Percentiles rank a stretch among this genome's conserved stretches.
Conservation (phyloP, 1,284 basidiomycete genomes). For the Trichosporon coremiiforme region DNA sequence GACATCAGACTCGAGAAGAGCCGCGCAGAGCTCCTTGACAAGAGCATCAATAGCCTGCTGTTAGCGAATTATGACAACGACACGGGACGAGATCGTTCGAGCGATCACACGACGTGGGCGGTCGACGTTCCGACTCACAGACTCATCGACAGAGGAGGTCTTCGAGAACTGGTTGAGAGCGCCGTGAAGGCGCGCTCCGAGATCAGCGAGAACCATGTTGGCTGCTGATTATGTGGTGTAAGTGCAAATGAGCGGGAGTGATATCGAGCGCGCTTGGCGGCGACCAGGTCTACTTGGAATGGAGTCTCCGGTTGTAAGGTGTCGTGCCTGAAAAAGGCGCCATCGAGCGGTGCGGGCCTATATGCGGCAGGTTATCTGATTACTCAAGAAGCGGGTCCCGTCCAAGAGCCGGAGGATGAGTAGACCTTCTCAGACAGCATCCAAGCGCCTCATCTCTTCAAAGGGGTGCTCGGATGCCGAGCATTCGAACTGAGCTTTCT, state of each 20-base stretch:
- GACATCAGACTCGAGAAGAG: slow-evolving; percentile 93
- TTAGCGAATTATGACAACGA: slow-evolving; percentile 9
- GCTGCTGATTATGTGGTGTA: slow-evolving; percentile 11
- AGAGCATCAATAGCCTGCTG: slow-evolving; percentile 83
- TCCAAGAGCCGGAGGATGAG: neutral
- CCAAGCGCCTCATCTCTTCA: neutral
- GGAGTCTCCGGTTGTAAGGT: slow-evolving; percentile 5
- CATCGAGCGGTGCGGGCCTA: neutral
- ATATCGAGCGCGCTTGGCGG: slow-evolving; percentile 3
- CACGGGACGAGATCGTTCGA: neutral
- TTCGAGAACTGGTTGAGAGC: slow-evolving; percentile 88
- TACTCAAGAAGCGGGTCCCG: neutral
- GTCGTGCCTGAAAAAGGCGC: slow-evolving; percentile 16
- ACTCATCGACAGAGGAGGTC: slow-evolving; percentile 83
- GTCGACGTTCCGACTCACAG: slow-evolving; percentile 59
- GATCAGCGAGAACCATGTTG: slow-evolving; percentile 91
- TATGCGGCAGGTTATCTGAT: neutral
- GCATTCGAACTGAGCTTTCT: neutral
- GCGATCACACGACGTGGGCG: neutral
- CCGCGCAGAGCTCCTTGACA: slow-evolving; percentile 92
- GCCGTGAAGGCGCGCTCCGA: slow-evolving; percentile 89
- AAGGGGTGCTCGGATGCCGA: neutral
- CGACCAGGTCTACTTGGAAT: slow-evolving; percentile 7
- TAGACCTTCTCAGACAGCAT: neutral
- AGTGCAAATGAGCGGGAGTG: neutral